Base-by-base conservation (phyloP, 805 yeast genomes). In the Yarrowia divulgata region DNA sequence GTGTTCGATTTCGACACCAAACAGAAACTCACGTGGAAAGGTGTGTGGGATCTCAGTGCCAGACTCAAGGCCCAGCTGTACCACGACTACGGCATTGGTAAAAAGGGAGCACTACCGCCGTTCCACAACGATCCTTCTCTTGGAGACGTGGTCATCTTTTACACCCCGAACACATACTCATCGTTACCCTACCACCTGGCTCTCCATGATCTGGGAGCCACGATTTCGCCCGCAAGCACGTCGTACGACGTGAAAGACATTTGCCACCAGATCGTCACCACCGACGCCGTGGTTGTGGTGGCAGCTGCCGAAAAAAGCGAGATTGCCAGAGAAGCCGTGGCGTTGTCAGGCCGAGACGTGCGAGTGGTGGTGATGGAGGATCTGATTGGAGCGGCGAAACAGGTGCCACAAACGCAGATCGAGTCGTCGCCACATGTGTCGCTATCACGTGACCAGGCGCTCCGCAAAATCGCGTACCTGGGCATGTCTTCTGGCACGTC, bases 401-500 rank as follows among this genome's bases (percentile, higher is more conserved):
- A 34, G 1, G 52, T 60, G 9, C 34, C 42, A 1, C 8, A 43
- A 4, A 8, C 16, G 5, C 34, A 48, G 8, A 10, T 63, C 3
- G 19, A 37, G 13, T 2, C 48, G 4, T 8, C 57, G 0, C 68
- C 68, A 1, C 37, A 37, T 8, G 57, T 63, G 14, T 1, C 23
- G 1, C 39, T 63, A 16, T 23, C 68, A 2, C 43, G 45, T 2
- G 48, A 46, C 18, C 29, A 35, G 10, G 55, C 57, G 2, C 23
- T 37, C 14, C 4, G 8, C 6, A 48, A 39, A 48, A 63, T 66
- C 49, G 78, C 77, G 6, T 75, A 76, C 69, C 73, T 74, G 72
- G 74, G 78, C 72, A 75, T 77, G 69, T 77, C 79, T 8, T 72
- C 75, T 1, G 79, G 79, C 14, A 79, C 81, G 10, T 74, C 79